Conservation (phyloP, 208 protist species). For the Trypanosoma cruzi region DNA sequence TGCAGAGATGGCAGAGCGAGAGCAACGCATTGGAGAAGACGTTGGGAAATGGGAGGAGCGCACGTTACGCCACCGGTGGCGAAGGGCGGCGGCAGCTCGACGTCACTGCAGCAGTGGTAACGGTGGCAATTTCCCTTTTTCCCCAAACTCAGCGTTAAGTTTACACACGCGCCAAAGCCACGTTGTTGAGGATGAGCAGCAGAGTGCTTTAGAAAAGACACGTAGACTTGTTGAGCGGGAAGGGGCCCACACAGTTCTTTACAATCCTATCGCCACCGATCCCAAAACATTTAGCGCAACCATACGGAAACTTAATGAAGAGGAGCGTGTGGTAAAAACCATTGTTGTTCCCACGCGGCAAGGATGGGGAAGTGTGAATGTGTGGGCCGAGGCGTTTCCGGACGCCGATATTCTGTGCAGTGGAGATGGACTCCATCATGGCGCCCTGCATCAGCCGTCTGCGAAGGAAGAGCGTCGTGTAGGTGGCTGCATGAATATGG, state of each 20-base stretch:
- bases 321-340: conserved; percentile 67
- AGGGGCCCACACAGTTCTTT: conserved; percentile 78
- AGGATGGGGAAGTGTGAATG: conserved; percentile 58
- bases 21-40: conserved; percentile 8
- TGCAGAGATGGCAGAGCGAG: neutral
- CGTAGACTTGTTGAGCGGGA: conserved; percentile 32
- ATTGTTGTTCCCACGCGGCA: conserved; percentile 81
- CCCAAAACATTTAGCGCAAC: conserved; percentile 57
- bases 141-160: neutral
- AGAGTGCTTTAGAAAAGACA: conserved; percentile 8
- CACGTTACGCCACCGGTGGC: conserved; percentile 7
- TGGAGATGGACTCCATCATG: conserved; percentile 18
- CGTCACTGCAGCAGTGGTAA: conserved; percentile 18
- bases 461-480: conserved; percentile 7
- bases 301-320: conserved; percentile 52
- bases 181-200: neutral
- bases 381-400: conserved; percentile 83
- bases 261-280: conserved; percentile 83
- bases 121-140: conserved; percentile 20
- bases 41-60: conserved; percentile 19
- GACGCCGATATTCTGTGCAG: conserved; percentile 67
- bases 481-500: conserved; percentile 63
- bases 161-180: conserved; percentile 25
- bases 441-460: neutral
- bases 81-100: conserved; percentile 4